Base-by-base conservation (phyloP, 441 rosid genomes). In the Isatis lusitanica region DNA sequence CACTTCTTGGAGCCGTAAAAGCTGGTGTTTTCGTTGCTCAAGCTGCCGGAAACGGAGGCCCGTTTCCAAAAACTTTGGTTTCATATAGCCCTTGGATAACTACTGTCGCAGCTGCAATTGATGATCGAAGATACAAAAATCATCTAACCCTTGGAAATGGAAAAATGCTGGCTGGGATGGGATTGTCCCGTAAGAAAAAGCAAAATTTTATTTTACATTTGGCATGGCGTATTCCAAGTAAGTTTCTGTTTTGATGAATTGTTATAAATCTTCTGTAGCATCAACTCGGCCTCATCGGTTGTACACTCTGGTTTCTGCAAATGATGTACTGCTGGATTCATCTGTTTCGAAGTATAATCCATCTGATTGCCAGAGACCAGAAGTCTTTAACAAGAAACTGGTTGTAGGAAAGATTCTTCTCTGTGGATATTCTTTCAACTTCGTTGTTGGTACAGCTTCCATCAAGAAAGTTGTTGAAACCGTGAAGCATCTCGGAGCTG, bases 41-140 rank as follows among this genome's bases (percentile, higher is more conserved):
- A 78, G 98, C 98, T 57, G 98, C 91, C 51, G 98, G 96, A 59
- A 94, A 94, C 79, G 96, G 97, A 60, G 98, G 98, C 48, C 97
- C 98, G 63, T 94, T 90, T 67, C 92, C 97, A 7, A 91, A 90
- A 83, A 91, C 97, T 47, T 62, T 91, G 84, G 87, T 94, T 67
- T 90, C 98, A 2, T 94, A 91, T 61, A 91, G 98, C 82, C 98
- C 98, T 12, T 91, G 98, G 98, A 90, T 94, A 80, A 79, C 91
- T 69, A 76, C 97, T 68, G 98, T 94, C 24, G 98, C 96, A 6
- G 97, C 98, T 58, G 97, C 98, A 39, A 84, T 94, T 47, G 98
- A 94, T 80, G 98, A 91, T 53, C 90, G 97, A 7, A 85, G 96
- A 83, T 94, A 94, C 77, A 90, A 90, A 77, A 94, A 91, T 74